Conservation (phyloP, 139 green algal genomes). For the Ulvella scutata region DNA sequence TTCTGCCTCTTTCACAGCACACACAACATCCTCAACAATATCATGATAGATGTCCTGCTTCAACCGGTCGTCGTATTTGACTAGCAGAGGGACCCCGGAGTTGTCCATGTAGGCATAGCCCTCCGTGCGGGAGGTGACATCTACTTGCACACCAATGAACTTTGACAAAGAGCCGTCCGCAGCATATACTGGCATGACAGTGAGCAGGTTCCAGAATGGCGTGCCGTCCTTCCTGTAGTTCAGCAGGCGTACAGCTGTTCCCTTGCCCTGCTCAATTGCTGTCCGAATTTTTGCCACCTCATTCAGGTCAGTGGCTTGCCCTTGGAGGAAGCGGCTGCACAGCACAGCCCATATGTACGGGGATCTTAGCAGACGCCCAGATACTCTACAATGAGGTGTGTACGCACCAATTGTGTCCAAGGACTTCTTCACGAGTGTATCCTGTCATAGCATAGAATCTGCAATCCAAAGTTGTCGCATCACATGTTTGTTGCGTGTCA, state of each 20-base stretch:
- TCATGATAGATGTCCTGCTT: conserved; percentile 55
- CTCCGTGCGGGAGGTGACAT: conserved; percentile 92
- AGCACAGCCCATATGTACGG: background rate
- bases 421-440: conserved; percentile 81
- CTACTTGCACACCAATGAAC: conserved; percentile 82
- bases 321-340: conserved; percentile 91
- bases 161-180: conserved; percentile 70
- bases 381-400: background rate
- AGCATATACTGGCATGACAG: conserved; percentile 84
- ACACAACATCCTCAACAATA: conserved; percentile 65
- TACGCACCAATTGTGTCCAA: conserved; percentile 89
- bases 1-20: conserved; percentile 43
- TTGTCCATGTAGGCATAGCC: conserved; percentile 46
- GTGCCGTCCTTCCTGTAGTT: conserved; percentile 87
- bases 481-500: too few relatives aligned
- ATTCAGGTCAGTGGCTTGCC: conserved; percentile 80
- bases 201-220: conserved; percentile 94
- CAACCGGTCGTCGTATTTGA: conserved; percentile 76
- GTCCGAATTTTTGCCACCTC: conserved; percentile 65
- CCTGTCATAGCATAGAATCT: conserved; percentile 95
- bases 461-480: too few relatives aligned
- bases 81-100: conserved; percentile 44
- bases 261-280: conserved; percentile 44
- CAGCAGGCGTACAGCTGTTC: conserved; percentile 58
- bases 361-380: background rate